A percentile compares a stretch with the other conserved stretches of the same genome.
These are phyloP conservation scores for Cornus florida DNA, from an alignment of 148 eudicot genomes.

Conservation along the genomic window DNA sequence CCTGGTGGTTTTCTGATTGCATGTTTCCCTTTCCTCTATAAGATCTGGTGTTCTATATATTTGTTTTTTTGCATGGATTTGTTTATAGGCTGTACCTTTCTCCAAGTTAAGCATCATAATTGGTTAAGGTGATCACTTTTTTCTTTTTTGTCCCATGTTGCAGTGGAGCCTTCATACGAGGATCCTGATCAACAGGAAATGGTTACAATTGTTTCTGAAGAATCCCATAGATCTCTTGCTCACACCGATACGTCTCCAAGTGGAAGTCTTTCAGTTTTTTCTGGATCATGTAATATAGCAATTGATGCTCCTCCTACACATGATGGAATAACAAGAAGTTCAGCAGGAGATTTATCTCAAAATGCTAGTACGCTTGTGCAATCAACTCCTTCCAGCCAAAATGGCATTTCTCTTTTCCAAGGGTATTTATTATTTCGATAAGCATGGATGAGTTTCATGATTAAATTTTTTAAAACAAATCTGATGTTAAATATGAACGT, in stretches of 20 bases:
- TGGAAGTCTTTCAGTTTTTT: slow-evolving; percentile 30
- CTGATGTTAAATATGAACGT: slow-evolving; percentile 15
- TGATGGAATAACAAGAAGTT: slow-evolving; percentile 31
- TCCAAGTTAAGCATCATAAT: not conserved
- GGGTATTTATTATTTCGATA: slow-evolving; percentile 40
- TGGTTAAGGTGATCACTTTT: not conserved
- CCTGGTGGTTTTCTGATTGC: not conserved
- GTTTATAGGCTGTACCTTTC: not conserved
- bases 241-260: slow-evolving; percentile 27
- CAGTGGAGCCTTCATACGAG: slow-evolving; percentile 29
- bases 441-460: slow-evolving; percentile 3
- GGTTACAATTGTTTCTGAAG: slow-evolving; percentile 43
- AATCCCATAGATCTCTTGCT: slow-evolving; percentile 22
- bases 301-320: slow-evolving; percentile 39
- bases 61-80: not conserved
- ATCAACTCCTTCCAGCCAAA: slow-evolving; percentile 40
- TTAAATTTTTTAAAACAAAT: slow-evolving; percentile 7
- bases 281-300: slow-evolving; percentile 31
- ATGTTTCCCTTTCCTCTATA: not conserved
- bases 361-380: slow-evolving; percentile 30
- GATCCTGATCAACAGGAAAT: slow-evolving; percentile 46
- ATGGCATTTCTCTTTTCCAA: slow-evolving; percentile 69
- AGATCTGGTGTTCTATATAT: not conserved
- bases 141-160: slow-evolving; percentile 4
- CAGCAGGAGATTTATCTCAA: slow-evolving; percentile 35